Evolutionary conservation across 2,329 filamentous ascomycete species (phyloP).

Genomic region (Polychaeton citri): DNA sequence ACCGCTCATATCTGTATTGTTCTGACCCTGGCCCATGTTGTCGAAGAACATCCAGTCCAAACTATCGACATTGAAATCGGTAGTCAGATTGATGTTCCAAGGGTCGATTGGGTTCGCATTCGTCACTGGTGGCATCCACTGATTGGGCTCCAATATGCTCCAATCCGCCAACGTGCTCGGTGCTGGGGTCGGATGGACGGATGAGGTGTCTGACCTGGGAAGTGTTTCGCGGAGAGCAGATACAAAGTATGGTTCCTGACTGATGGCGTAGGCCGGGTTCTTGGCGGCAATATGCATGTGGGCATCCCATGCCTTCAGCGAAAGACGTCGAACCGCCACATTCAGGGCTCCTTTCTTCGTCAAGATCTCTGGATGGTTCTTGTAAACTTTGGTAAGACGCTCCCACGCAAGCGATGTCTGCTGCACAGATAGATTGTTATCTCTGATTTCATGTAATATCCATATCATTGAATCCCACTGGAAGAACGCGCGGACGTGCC

Average conservation of each 20-base stretch:
- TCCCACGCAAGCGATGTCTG: constrained; percentile 29
- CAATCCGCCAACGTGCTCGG: not conserved
- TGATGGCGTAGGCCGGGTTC: not conserved
- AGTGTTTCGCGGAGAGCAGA: not conserved
- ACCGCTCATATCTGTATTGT: not conserved
- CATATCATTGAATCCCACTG: constrained; percentile 29
- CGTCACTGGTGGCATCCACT: not conserved
- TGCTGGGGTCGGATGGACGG: not conserved
- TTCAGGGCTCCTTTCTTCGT: constrained; percentile 26
- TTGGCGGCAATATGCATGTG: not conserved
- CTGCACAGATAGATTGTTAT: constrained; percentile 10
- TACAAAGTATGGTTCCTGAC: not conserved
- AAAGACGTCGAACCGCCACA: constrained; percentile 29
- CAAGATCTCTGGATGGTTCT: constrained; percentile 29
- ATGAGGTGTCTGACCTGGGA: not conserved
- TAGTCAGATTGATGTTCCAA: not conserved
- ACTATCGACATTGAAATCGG: not conserved
- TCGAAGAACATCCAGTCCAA: not conserved
- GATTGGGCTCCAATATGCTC: not conserved
- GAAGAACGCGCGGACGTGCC: constrained; percentile 40
- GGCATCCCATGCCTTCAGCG: constrained; percentile 32
- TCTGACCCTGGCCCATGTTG: not conserved
- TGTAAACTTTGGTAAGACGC: constrained; percentile 30
- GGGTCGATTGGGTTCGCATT: not conserved
- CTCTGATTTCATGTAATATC: constrained; percentile 21